Base-by-base conservation (phyloP, 2,329 filamentous ascomycete species). In the Geosmithia flava region DNA sequence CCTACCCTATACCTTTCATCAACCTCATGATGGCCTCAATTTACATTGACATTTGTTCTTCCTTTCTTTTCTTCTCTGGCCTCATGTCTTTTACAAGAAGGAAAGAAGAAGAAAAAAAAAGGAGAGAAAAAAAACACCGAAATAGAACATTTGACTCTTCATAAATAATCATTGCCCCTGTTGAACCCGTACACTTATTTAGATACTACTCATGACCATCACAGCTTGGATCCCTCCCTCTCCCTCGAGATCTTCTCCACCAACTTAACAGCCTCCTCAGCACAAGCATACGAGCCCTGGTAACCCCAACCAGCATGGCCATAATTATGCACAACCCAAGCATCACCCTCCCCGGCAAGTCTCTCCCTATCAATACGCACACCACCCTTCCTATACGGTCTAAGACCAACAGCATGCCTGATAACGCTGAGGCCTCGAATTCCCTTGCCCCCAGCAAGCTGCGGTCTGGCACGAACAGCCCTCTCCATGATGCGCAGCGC, bases 401-500 rank as follows among this genome's bases (percentile, higher is more conserved):
- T 73, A 55, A 95, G 59, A 0, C 90, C 90, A 15, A 95, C 89
- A 3, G 81, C 85, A 61, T 95, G 88, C n/a, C 88, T 74, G 47
- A 95, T 73, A 19, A 95, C 72, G 59, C 82, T 81, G 51, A 95
- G 62, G 17, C 75, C 82, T 60, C 87, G 77, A 20, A 89, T 76
- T 1, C 87, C 84, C 63, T 81, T 74, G 2, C 84, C 78, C 11
- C 57, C 69, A 1, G 79, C 77, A 52, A 91, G 68, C 48, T 72
- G 68, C 0, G 87, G 87, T 57, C 78, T 78, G 27, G 80, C 62
- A 27, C 78, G 75, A 6, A 87, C 70, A 20, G 75, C 73, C n/a
- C 89, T 76, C 64, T 82, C 80, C 85, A 95, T 93, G 61, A 95
- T 94, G 13, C 89, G 75, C 48, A 76, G 66, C 0, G 89, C 87